Conservation (phyloP, 208 protist genomes). For the Trichomonas gallinae region DNA sequence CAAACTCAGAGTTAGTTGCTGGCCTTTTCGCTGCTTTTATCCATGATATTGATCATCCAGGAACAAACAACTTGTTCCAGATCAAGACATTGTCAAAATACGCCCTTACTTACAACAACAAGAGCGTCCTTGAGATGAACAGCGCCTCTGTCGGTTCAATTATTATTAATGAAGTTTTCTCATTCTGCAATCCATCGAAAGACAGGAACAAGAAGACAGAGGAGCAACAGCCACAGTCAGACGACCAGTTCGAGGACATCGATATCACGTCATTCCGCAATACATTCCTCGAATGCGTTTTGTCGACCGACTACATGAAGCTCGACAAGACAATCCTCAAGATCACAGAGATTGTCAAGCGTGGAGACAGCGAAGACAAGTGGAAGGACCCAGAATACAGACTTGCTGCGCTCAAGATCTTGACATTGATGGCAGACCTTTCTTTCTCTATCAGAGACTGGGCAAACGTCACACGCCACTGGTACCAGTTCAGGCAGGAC, state of each 20-base stretch:
- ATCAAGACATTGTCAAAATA: not conserved
- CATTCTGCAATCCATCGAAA: not conserved
- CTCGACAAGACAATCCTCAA: not conserved
- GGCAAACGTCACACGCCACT: not conserved
- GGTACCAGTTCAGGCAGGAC: not conserved
- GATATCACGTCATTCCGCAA: not conserved
- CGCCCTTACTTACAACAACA: not conserved
- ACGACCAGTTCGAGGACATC: not conserved
- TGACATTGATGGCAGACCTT: not conserved
- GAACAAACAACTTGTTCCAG: not conserved
- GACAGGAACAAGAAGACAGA: no score
- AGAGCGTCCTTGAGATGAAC: not conserved
- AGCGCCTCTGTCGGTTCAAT: not conserved
- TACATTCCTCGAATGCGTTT: not conserved
- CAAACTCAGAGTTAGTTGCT: not conserved
- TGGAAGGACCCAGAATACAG: not conserved
- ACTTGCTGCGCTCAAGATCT: not conserved
- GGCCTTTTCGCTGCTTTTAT: not conserved
- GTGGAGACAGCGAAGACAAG: not conserved
- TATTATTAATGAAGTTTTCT: not conserved
- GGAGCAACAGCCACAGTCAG: no score
- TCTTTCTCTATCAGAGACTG: not conserved
- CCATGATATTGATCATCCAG: not conserved
- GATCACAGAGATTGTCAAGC: not conserved
- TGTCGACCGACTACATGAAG: not conserved